These are phyloP conservation scores for Chenopodium quinoa DNA, from an alignment of 148 eudicot species.

Conservation along the genomic window DNA sequence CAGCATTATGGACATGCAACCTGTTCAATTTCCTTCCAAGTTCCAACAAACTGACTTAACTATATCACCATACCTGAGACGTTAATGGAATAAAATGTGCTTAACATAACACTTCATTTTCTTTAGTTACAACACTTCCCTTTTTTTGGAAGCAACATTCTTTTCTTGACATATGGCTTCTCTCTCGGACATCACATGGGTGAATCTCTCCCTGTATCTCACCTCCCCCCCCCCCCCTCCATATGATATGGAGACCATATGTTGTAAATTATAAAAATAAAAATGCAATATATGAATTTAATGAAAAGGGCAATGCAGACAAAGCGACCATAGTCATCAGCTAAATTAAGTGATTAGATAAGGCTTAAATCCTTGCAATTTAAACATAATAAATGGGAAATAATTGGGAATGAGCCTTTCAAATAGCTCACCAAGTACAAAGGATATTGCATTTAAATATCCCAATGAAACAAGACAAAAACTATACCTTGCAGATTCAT, in stretches of 20 bases:
- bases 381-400: neutral
- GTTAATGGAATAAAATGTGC: too few relatives aligned
- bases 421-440: neutral
- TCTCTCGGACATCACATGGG: neutral
- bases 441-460: neutral
- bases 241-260: too few relatives aligned
- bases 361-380: neutral
- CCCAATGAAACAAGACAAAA: neutral
- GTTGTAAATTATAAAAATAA: too few relatives aligned
- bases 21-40: too few relatives aligned
- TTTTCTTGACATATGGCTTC: neutral
- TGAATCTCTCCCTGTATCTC: neutral
- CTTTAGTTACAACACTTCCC: too few relatives aligned
- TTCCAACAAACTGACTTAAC: too few relatives aligned
- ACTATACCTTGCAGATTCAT: slow-evolving; percentile 79
- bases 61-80: too few relatives aligned
- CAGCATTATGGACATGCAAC: too few relatives aligned
- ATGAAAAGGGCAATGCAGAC: neutral
- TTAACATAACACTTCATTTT: too few relatives aligned
- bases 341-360: neutral
- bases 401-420: neutral
- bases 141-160: too few relatives aligned
- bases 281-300: neutral
- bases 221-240: too few relatives aligned
- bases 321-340: neutral